Percentiles rank a stretch among this genome's conserved stretches.
Evolutionary conservation across 2,329 filamentous ascomycete genomes (phyloP).

Genomic region (Colletotrichum agaves): DNA sequence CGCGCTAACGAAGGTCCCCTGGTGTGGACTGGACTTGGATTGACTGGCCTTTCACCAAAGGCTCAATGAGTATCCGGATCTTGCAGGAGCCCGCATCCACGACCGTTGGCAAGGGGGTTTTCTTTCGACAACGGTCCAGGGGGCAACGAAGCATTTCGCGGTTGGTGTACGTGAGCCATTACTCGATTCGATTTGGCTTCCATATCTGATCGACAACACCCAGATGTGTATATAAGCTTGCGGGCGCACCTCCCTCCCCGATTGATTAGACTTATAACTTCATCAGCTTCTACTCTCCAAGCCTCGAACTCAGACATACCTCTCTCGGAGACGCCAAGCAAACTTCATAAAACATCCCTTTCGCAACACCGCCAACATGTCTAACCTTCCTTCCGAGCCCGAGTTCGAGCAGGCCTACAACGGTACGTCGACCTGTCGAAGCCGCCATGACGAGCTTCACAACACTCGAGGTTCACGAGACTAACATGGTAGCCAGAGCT

Average conservation of each 20-base stretch:
- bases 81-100: background rate
- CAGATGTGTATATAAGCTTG: slow-evolving; percentile 35
- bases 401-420: slow-evolving; percentile 99
- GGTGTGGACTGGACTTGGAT: slow-evolving; percentile 3
- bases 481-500: slow-evolving; percentile 74
- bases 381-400: slow-evolving; percentile 87
- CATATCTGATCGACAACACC: slow-evolving; percentile 20
- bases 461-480: background rate
- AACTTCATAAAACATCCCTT: background rate
- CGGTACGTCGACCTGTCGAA: slow-evolving; percentile 63
- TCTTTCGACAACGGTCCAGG: background rate
- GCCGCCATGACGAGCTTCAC: background rate
- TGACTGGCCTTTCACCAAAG: slow-evolving; percentile 8
- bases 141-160: slow-evolving; percentile 13
- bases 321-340: slow-evolving; percentile 21
- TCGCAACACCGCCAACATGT: slow-evolving; percentile 65
- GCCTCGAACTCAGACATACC: slow-evolving; percentile 11
- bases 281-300: slow-evolving; percentile 29
- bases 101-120: slow-evolving; percentile 3
- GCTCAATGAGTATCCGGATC: slow-evolving; percentile 18
- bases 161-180: slow-evolving; percentile 28
- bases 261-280: slow-evolving; percentile 4
- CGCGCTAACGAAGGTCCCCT: slow-evolving; percentile 28
- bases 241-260: slow-evolving; percentile 21
- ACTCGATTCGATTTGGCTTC: slow-evolving; percentile 36